A percentile compares a stretch with the other conserved stretches of the same genome.
Conservation (phyloP, 371 early-diverging fungal species). For the Apophysomyces trapeziformis region DNA sequence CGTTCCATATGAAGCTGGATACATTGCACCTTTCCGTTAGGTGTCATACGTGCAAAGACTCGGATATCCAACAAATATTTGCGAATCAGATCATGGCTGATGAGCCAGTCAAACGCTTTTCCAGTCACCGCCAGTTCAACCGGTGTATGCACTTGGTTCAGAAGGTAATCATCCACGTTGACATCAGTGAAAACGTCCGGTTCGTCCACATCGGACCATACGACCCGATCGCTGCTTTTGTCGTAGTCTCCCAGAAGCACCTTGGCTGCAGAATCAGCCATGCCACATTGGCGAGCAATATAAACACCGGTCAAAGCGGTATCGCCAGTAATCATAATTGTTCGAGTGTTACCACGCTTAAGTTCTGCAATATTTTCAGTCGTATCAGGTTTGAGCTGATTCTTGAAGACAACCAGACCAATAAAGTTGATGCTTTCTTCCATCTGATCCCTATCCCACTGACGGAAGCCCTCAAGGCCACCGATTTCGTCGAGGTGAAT, state of each 20-base stretch:
- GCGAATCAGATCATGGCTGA: conserved; percentile 46
- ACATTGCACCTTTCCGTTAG: conserved; percentile 72
- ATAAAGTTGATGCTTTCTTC: conserved; percentile 69
- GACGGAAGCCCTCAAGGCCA: conserved; percentile 43
- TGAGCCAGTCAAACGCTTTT: conserved; percentile 66
- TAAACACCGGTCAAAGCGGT: conserved; percentile 87
- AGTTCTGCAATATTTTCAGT: conserved; percentile 73
- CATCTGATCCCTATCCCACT: conserved; percentile 65
- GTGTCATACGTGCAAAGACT: conserved; percentile 83
- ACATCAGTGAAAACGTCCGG: conserved; percentile 38
- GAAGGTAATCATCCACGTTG: conserved; percentile 38
- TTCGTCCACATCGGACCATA: conserved; percentile 64
- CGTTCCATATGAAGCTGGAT: conserved; percentile 78
- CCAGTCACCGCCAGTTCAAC: conserved; percentile 77
- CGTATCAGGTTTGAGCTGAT: conserved; percentile 85
- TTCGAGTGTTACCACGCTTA: conserved; percentile 74
- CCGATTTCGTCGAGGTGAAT: conserved; percentile 42
- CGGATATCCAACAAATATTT: conserved; percentile 58
- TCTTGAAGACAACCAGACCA: conserved; percentile 86
- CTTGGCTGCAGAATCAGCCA: conserved; percentile 52
- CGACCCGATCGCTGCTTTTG: conserved; percentile 25
- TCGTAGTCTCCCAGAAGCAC: conserved; percentile 61
- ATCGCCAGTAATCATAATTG: conserved; percentile 95
- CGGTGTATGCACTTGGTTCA: conserved; percentile 36
- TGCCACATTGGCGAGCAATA: conserved; percentile 81